phyloP scores from a whole-genome alignment of 192 early-diverging fungal species.

The Coemansia sp. region DNA sequence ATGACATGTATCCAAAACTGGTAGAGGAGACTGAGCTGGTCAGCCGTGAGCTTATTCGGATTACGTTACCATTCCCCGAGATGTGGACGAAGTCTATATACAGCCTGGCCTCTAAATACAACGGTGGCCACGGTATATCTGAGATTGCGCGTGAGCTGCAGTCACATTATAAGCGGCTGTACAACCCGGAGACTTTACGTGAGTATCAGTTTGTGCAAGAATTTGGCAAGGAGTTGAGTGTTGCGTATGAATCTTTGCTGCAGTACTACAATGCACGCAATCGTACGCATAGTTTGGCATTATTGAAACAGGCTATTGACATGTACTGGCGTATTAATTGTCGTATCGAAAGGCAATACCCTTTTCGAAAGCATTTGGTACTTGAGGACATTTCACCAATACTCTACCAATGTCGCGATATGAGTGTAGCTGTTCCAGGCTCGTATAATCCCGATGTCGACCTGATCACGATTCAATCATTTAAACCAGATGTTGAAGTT shows the following conservation, averaged over 20 bases:
- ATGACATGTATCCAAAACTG: conserved; percentile 74
- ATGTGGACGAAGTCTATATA: conserved; percentile 96
- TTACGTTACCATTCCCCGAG: conserved; percentile 94
- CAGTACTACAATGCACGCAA: conserved; percentile 65
- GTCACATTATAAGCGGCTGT: conserved; percentile 76
- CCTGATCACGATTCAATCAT: conserved; percentile 84
- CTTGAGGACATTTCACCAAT: conserved; percentile 89
- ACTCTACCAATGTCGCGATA: conserved; percentile 76
- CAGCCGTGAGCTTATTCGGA: conserved; percentile 94
- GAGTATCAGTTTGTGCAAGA: conserved; percentile 94
- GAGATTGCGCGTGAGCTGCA: conserved; percentile 89
- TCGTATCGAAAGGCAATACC: conserved; percentile 78
- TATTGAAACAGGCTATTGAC: conserved; percentile 93
- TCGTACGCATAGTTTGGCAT: too few species aligned
- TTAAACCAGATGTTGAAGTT: conserved; percentile 77
- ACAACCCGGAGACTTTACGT: conserved; percentile 81
- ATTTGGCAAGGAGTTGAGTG: conserved; percentile 86
- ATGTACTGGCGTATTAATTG: conserved; percentile 78
- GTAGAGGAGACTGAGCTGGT: conserved; percentile 92
- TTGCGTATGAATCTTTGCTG: conserved; percentile 84
- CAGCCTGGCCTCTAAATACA: conserved; percentile 82
- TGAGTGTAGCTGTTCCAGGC: conserved; percentile 90
- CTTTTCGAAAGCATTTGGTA: conserved; percentile 73
- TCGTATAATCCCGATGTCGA: conserved; percentile 81
- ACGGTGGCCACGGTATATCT: conserved; percentile 72